Evolutionary conservation across 2,329 filamentous ascomycete species (phyloP).

Genomic region (Samsoniella hepiali): DNA sequence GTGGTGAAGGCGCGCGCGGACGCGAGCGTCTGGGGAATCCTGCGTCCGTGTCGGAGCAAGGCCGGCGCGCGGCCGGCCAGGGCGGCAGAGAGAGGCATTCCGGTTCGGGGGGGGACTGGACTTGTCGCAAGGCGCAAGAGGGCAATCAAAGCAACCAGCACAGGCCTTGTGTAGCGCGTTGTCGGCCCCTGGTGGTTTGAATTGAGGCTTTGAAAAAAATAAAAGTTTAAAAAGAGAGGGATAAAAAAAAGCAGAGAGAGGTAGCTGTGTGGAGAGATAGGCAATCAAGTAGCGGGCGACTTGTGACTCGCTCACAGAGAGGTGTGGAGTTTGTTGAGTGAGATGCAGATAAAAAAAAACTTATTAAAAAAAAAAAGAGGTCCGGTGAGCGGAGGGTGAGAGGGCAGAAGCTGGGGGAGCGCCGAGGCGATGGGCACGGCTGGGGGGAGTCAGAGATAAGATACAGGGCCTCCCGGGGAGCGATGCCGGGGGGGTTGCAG

Average conservation of each 20-base stretch:
- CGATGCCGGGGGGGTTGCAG: conserved; percentile 6
- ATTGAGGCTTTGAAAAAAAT: too few relatives aligned
- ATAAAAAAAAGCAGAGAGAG: conserved; percentile 1
- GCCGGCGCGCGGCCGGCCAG: conserved; percentile 57
- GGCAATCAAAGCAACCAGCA: conserved; percentile 3
- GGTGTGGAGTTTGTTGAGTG: conserved; percentile 11
- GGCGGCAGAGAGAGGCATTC: conserved; percentile 38
- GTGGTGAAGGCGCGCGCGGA: conserved; percentile 43
- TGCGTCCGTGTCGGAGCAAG: conserved; percentile 54
- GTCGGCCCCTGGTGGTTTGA: not conserved
- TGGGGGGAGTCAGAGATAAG: conserved; percentile 18
- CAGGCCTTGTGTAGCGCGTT: conserved; percentile 3
- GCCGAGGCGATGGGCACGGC: not conserved
- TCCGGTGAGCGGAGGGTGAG: conserved; percentile 14
- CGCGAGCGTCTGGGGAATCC: conserved; percentile 43
- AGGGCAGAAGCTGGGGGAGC: conserved; percentile 1
- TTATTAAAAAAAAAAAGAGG: not conserved
- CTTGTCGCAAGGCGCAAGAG: not conserved
- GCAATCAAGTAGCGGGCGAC: not conserved
- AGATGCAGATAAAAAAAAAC: conserved; percentile 10
- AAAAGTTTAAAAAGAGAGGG: not conserved
- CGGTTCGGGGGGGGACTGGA: conserved; percentile 8
- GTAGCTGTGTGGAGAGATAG: conserved; percentile 6
- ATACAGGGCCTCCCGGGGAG: conserved; percentile 2
- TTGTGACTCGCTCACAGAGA: conserved; percentile 10